Conservation (phyloP, 2,329 filamentous ascomycete genomes). For the Fusarium sterilihyphosum region DNA sequence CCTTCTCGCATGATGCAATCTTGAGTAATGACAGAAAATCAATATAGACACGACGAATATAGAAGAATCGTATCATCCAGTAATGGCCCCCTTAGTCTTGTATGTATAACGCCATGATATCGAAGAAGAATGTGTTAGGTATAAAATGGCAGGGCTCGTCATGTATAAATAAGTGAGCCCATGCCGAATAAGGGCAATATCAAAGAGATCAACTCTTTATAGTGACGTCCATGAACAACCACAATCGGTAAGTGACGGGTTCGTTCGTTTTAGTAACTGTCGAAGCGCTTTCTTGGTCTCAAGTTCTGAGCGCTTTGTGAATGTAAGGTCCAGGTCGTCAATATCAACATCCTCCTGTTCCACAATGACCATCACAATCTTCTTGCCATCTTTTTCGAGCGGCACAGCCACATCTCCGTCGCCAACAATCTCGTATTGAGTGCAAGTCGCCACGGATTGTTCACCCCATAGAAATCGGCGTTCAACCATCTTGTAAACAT, state of each 20-base stretch:
- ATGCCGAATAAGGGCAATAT: neutral
- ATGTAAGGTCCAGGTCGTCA: neutral
- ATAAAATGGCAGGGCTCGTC: neutral
- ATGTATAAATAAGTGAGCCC: neutral
- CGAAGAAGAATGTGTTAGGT: neutral
- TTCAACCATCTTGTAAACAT: constrained; percentile 65
- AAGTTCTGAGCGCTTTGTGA: neutral
- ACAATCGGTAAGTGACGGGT: constrained; percentile 58
- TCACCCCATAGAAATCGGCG: constrained; percentile 53
- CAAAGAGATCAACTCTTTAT: constrained; percentile 36
- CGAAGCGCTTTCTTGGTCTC: constrained; percentile 17
- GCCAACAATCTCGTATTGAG: constrained; percentile 57
- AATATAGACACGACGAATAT: constrained; percentile 13
- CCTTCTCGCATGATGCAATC: constrained; percentile 26
- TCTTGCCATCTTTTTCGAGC: constrained; percentile 47
- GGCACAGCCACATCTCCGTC: constrained; percentile 42
- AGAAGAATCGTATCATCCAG: constrained; percentile 8
- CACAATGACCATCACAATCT: constrained; percentile 55
- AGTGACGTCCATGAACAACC: constrained; percentile 65
- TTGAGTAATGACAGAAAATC: constrained; percentile 26
- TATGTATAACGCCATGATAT: constrained; percentile 23
- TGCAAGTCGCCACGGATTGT: constrained; percentile 55
- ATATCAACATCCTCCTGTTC: constrained; percentile 46
- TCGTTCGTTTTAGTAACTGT: constrained; percentile 26
- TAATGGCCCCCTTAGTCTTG: constrained; percentile 12